Evolutionary conservation across 805 yeast species (phyloP).

Genomic region (Wickerhamiella allomyrinae): DNA sequence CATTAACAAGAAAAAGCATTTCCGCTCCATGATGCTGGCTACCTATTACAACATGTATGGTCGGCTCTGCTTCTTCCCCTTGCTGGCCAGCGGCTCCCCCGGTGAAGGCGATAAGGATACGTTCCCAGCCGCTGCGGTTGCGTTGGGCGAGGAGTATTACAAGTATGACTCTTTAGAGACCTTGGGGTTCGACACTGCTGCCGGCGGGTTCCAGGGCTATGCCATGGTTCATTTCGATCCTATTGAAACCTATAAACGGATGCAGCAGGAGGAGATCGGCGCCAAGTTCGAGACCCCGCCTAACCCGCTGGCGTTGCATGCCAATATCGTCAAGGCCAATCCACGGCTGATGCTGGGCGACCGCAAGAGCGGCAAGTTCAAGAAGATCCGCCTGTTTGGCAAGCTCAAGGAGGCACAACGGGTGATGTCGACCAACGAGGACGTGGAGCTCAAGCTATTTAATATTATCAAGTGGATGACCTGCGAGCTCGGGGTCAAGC

Average conservation of each 20-base stretch:
- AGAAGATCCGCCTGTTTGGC: constrained; percentile 13
- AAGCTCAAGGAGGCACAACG: constrained; percentile 4
- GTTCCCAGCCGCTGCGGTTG: constrained; percentile 56
- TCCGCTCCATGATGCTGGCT: constrained; percentile 41
- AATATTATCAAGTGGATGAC: constrained; percentile 9
- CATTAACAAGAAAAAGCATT: constrained; percentile 44
- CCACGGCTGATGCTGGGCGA: constrained; percentile 11
- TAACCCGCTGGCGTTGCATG: constrained; percentile 12
- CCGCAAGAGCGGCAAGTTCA: constrained; percentile 6
- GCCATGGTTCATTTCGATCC: constrained; percentile 64
- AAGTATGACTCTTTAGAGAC: constrained; percentile 28
- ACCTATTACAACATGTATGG: constrained; percentile 53
- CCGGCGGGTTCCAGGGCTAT: constrained; percentile 12
- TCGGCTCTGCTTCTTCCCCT: constrained; percentile 42
- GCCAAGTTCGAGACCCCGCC: neutral
- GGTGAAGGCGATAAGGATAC: constrained; percentile 84
- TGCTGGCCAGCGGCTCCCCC: constrained; percentile 44
- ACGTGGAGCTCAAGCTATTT: constrained; percentile 13
- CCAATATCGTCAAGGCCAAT: constrained; percentile 16
- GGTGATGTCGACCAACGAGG: constrained; percentile 3
- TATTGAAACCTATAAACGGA: constrained; percentile 34
- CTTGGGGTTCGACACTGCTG: constrained; percentile 22
- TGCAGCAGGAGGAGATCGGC: constrained; percentile 4
- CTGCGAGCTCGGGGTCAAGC: constrained; percentile 15
- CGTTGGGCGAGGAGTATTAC: constrained; percentile 43